Conservation (phyloP, 805 yeast genomes). For the Candida succiphila region DNA sequence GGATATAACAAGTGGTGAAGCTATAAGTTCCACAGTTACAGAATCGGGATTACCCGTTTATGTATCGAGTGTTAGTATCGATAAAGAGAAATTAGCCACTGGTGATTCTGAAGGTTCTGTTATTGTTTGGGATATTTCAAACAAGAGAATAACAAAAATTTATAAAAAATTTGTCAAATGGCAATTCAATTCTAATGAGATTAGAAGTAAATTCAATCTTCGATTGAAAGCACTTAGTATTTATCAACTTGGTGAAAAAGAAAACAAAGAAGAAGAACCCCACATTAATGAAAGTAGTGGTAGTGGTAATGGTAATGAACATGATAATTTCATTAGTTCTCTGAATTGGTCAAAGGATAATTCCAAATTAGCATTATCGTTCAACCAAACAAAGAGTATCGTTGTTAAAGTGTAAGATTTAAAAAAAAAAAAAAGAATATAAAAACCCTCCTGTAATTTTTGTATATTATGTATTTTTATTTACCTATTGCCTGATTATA, state of each 20-base stretch:
- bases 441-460: not conserved
- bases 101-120: constrained; percentile 61
- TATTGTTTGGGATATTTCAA: constrained; percentile 36
- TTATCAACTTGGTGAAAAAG: constrained; percentile 15
- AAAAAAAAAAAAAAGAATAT: not conserved
- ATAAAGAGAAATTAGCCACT: constrained; percentile 39
- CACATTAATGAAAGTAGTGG: not conserved
- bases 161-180: constrained; percentile 1
- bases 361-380: constrained; percentile 16
- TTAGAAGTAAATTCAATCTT: not conserved
- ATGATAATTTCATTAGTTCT: constrained; percentile 8
- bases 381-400: constrained; percentile 15
- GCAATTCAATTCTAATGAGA: not conserved
- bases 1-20: constrained; percentile 40
- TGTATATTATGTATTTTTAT: not conserved
- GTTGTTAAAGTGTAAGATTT: constrained; percentile 8
- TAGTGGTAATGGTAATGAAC: not conserved
- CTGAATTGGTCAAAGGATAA: constrained; percentile 17
- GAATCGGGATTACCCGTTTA: constrained; percentile 46
- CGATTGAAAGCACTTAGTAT: constrained; percentile 8
- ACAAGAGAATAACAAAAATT: not conserved
- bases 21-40: constrained; percentile 24
- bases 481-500: constrained; percentile 3
- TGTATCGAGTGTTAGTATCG: constrained; percentile 41
- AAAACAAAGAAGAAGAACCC: constrained; percentile 1